Evolutionary conservation across 106 monocot species (phyloP).

Genomic region (Dactylorhiza incarnata): DNA sequence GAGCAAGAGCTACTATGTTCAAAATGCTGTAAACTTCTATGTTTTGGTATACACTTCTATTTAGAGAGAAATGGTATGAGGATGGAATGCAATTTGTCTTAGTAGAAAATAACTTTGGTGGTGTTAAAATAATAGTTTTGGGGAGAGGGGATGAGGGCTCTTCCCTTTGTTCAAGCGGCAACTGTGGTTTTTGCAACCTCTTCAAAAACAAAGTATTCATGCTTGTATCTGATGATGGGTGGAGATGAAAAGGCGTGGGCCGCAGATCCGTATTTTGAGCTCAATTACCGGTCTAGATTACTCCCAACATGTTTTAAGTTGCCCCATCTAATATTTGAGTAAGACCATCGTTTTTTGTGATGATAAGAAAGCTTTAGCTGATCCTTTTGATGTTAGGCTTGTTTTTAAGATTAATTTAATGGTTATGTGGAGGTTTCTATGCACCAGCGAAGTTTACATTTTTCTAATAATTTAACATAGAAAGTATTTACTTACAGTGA

Average conservation of each 20-base stretch:
- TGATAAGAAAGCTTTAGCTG: neutral
- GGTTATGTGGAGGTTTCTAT: neutral
- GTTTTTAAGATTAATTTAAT: neutral
- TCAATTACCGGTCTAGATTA: constrained; percentile 38
- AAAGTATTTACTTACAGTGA: neutral
- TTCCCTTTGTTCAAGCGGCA: constrained; percentile 38
- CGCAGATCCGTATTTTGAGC: constrained; percentile 12
- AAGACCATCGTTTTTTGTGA: neutral
- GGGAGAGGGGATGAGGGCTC: constrained; percentile 27
- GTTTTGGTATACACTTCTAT: neutral
- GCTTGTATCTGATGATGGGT: constrained; percentile 33
- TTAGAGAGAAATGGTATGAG: constrained; percentile 34
- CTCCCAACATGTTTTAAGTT: neutral
- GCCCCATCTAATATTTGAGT: neutral
- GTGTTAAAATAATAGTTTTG: constrained; percentile 11
- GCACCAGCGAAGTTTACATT: too few species aligned
- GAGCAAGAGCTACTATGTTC: too few species aligned
- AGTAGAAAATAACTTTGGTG: constrained; percentile 23
- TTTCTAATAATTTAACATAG: neutral
- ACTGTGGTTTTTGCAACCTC: constrained; percentile 54
- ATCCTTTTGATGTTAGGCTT: neutral
- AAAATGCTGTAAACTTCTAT: neutral
- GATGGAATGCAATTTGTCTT: constrained; percentile 43
- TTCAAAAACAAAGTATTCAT: constrained; percentile 38
- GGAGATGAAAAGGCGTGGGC: constrained; percentile 51